Evolutionary conservation across 768 basidiomycete genomes (phyloP), one percentile per base, ranked within the genome.

Genomic region (Agaricus subrufescens): DNA sequence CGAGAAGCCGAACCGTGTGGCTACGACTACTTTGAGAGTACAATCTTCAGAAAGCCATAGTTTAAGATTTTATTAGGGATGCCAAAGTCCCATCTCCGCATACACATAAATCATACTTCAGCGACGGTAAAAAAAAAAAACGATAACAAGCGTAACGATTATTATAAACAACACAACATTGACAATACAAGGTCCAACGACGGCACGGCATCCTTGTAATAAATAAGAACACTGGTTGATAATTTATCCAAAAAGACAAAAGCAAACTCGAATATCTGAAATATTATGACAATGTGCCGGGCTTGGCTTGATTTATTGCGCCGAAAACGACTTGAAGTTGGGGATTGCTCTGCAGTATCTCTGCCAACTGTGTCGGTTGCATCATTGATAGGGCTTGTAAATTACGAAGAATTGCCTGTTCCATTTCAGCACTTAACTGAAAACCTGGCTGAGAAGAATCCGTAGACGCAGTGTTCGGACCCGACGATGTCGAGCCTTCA

Each of bases 291-390:
- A 49, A 45, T 23, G 25, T 25, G 26, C 30, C 30, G 9, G 55
- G 29, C 26, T 44, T 56, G 7, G 43, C 37, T 25, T 50, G 55
- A 14, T 50, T 49, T 31, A 56, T 42, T 19, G 49, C 55, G n/a
- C 48, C 43, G 7, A 56, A 49, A 11, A 56, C 48, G 34, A 48
- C 69, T 37, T 72, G 66, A 47, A 77, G 60, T 40, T 75, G 69
- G 1, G 76, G 69, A 55, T 77, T 75, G 23, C 65, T 67, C 19
- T 69, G 65, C 46, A 77, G 63, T 27, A 75, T 61, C 26, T 74
- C 71, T 15, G 68, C 66, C 8, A 77, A 67, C 57, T 75, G 73
- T n/a, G 66, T 58, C 31, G 71, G 68, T 42, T 73, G 66, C 37
- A 75, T 56, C 31, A 66, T 63, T 14, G 74, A 67, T 23, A 76